phyloP scores from a whole-genome alignment of 1,284 basidiomycete genomes.

The Ganoderma resinaceum region DNA sequence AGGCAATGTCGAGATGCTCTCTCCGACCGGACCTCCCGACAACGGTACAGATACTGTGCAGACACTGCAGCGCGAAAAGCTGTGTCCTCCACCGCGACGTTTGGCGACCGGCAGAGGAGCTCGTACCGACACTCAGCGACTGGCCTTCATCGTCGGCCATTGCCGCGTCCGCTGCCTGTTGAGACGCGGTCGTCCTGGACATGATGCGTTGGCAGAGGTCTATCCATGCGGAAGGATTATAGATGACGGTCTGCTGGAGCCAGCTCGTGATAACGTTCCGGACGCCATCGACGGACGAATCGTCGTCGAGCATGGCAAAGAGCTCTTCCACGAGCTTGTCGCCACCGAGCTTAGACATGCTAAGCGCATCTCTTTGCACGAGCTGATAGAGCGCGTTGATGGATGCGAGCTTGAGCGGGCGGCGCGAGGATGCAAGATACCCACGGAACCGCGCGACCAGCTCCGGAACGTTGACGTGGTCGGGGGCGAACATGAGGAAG shows the following conservation, averaged over 20 bases:
- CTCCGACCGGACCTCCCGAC: constrained; percentile 76
- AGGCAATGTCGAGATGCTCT: constrained; percentile 83
- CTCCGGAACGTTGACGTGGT: constrained; percentile 81
- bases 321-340: constrained; percentile 94
- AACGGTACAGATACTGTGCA: constrained; percentile 89
- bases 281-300: constrained; percentile 94
- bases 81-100: constrained; percentile 97
- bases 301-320: constrained; percentile 94
- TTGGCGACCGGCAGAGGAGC: constrained; percentile 46
- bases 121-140: constrained; percentile 73
- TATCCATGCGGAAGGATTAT: constrained; percentile 97
- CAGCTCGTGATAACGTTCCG: constrained; percentile 94
- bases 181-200: constrained; percentile 84
- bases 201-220: constrained; percentile 98
- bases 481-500: constrained; percentile 93
- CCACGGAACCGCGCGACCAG: constrained; percentile 79
- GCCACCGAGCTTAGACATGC: constrained; percentile 94
- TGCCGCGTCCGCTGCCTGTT: constrained; percentile 72
- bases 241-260: constrained; percentile 93
- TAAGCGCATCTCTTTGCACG: constrained; percentile 92
- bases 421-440: constrained; percentile 79
- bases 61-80: constrained; percentile 91
- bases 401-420: constrained; percentile 91
- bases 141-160: constrained; percentile 90
- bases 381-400: constrained; percentile 97